Percentiles rank a stretch among this genome's conserved stretches.
phyloP scores from a whole-genome alignment of 768 basidiomycete genomes.

The Agrocybe praecox region DNA sequence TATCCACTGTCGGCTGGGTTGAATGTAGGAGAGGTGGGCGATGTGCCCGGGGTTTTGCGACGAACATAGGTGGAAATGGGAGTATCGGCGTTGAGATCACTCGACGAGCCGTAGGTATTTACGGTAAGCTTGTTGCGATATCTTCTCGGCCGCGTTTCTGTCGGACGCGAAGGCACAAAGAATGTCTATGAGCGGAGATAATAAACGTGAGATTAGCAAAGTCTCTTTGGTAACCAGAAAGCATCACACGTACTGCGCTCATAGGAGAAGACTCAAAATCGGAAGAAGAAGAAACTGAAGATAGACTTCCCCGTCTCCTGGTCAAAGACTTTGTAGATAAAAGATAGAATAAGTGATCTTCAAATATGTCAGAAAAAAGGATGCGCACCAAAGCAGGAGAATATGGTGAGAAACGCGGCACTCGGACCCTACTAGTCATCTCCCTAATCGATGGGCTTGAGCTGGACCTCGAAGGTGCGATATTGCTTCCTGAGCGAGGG shows the following conservation, averaged over 20 bases:
- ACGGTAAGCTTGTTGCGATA: constrained; percentile 48
- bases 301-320: constrained; percentile 46
- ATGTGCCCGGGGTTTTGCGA: constrained; percentile 75
- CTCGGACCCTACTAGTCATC: constrained; percentile 35
- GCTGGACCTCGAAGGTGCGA: constrained; percentile 38
- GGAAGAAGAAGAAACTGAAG: constrained; percentile 44
- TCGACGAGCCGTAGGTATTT: constrained; percentile 49
- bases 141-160: constrained; percentile 46
- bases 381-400: constrained; percentile 40
- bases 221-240: neutral
- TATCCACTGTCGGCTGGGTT: constrained; percentile 42
- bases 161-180: constrained; percentile 38
- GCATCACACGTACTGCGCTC: constrained; percentile 23
- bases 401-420: constrained; percentile 53
- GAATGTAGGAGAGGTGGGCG: constrained; percentile 71
- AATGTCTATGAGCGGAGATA: constrained; percentile 28
- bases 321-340: constrained; percentile 34
- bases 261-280: constrained; percentile 41
- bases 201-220: constrained; percentile 7
- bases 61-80: constrained; percentile 83
- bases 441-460: constrained; percentile 49
- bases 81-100: constrained; percentile 62
- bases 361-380: constrained; percentile 1
- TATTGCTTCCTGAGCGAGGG: constrained; percentile 37
- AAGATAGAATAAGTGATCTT: constrained; percentile 6